Base-by-base conservation (phyloP, 2,329 filamentous ascomycete genomes). In the Nemania sp. region DNA sequence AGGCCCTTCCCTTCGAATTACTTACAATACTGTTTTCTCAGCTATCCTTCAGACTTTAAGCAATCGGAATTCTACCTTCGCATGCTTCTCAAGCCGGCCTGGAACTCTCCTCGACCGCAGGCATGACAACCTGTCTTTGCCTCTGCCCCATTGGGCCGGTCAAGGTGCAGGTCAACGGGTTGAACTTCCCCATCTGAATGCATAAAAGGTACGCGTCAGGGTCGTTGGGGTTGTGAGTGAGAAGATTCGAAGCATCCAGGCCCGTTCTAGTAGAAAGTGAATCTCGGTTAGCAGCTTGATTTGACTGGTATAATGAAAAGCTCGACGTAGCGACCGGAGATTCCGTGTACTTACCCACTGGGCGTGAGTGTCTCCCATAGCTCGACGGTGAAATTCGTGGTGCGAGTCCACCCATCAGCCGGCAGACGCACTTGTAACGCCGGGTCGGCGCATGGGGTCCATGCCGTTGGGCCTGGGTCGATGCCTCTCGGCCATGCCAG, bases 121-220 rank as follows among this genome's bases (percentile, higher is more conserved):
- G 13, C 55, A 71, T 66, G 2, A 65, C 58, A 3, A 71, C 63
- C 11, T 64, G 62, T 17, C 54, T 59, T n/a, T 35, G 34, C 3
- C 51, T 11, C 43, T 17, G 13, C 1, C 65, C 60, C 7, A 46
- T 48, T 2, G 69, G 67, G 7, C 69, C 69, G 15, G 54, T 63
- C 6, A 71, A 39, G 9, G 51, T 56, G 53, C 69, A 71, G 3
- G 62, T 69, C 32, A 66, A 43, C 6, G 69, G 68, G 42, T 65
- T 66, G 63, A 70, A 70, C 42, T 71, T 70, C 53, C 69, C 69
- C 65, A 49, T 67, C 56, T 69, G 62, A 10, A 69, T n/a, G 40
- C 69, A 71, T 61, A 63, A 65, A 55, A 71, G 37, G n/a, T 66
- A 67, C 5, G 60, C 60, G 37, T 67, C 59, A 5, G 68, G 67